Evolutionary conservation across 1,139 yeast species (phyloP), one percentile per base, ranked within the genome.

Genomic region (Lodderomyces elongisporus): DNA sequence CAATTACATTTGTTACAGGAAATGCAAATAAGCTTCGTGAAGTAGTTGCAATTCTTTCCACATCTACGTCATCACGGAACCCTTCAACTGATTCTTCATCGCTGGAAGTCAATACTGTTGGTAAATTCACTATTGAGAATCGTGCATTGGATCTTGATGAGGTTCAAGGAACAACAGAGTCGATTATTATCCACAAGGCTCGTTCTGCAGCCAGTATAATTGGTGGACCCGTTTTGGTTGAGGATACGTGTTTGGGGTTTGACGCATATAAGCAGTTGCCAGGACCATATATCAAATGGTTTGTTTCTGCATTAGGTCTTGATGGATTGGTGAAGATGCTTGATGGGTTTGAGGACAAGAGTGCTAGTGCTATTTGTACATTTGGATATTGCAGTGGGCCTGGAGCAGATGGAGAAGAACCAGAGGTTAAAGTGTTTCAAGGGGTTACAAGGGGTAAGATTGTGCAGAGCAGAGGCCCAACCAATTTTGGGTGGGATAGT

Each of bases 401-500:
- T 1, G 95, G 79, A 8, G 37, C 65, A 25, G n/a, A n/a, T n/a
- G n/a, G n/a, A n/a, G n/a, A n/a, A n/a, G n/a, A n/a, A n/a, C n/a
- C n/a, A n/a, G 79, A 77, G 38, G 89, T 82, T 9, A 55, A 71
- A 43, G 62, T 88, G 36, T 89, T 91, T 59, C 94, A 85, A 55
- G 99, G 98, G 3, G 60, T 78, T 28, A 85, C 95, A 3, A 66
- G 74, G 13, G 99, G 99, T 9, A 58, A 50, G 7, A 88, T 93
- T 47, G 97, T 89, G 4, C 62, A 62, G 12, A 74, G 87, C 36
- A 62, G 94, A 46, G 95, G 97, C 3, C 79, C 85, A 16, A 70
- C 77, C 16, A 73, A 74, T 40, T 93, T 93, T 54, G 98, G 99
- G 3, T 93, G 96, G 95, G 96, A 91, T 60, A 80, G 96, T 5